Evolutionary conservation across 345 rosid species (phyloP), one percentile per base, ranked within the genome.

Genomic region (Citrus reticulata): DNA sequence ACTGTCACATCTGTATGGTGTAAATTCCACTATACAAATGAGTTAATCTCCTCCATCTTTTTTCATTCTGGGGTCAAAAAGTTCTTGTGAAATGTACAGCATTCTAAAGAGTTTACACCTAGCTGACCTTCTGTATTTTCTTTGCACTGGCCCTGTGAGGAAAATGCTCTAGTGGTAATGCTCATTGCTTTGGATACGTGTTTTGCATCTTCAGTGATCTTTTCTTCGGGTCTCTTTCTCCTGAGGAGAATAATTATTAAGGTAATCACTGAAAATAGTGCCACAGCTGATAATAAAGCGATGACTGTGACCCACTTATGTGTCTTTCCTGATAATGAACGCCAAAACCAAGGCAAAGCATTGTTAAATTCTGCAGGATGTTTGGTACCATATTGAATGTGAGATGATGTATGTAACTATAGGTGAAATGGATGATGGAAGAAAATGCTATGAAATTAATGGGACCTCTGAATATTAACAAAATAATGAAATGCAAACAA

Each of bases 121-220:
- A 76, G 66, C 87, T 85, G 20, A 90, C 95, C 93, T 86, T 84
- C 83, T 37, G 64, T 85, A 63, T 67, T 84, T 59, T 85, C 92
- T 63, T 63, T 30, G 30, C 77, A 70, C 62, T 77, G 86, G 57
- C 7, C 60, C 66, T 77, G 87, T 70, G 81, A 58, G 57, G 91
- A 87, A 61, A 30, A 64, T 46, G 81, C 79, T 77, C 81, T 81
- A 30, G 63, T 77, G 16, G 81, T 29, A 51, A 2, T 42, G 60
- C 85, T 85, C 64, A 79, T 34, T 85, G 64, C 78, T 79, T 76
- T 87, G 77, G 90, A 84, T 72, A 73, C 85, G 9, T 77, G 19
- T 78, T 79, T 88, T 5, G 75, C 73, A 61, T 82, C 78, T 75
- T 83, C 84, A 22, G 58, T 51, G 4, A 8, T 19, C 8, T 67